Evolutionary conservation across 257 asterid genomes (phyloP).

Genomic region (Solanum neorickii): DNA sequence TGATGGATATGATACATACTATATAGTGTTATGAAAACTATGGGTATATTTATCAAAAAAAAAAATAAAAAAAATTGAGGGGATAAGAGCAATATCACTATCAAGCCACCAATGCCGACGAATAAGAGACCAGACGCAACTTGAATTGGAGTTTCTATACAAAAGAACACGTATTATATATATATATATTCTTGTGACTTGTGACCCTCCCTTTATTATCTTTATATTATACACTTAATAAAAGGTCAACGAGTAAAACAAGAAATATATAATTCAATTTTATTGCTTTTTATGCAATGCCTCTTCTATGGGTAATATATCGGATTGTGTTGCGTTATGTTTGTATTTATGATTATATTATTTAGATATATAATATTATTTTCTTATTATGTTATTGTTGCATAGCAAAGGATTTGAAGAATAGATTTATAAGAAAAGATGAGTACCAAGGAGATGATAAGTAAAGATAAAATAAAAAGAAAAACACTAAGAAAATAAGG

Average conservation of each 20-base stretch:
- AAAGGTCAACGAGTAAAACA: neutral
- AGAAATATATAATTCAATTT: neutral
- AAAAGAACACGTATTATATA: neutral
- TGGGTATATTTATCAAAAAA: neutral
- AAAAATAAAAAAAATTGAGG: neutral
- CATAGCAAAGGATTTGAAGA: too few species aligned
- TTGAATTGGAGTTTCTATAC: neutral
- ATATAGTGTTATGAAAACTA: neutral
- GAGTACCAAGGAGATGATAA: neutral
- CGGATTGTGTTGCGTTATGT: too few species aligned
- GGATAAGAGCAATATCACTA: neutral
- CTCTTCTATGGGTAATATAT: too few species aligned
- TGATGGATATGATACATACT: neutral
- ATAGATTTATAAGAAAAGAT: too few species aligned
- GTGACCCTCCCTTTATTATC: neutral
- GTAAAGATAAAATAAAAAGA: too few species aligned
- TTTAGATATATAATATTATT: too few species aligned
- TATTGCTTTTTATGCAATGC: neutral
- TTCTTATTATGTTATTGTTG: too few species aligned
- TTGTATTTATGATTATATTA: too few species aligned
- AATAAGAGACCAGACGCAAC: neutral
- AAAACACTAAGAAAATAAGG: too few species aligned
- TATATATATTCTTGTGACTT: neutral
- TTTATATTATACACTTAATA: neutral
- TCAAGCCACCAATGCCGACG: neutral